Conservation (phyloP, 2,329 filamentous ascomycete species). For the Colletotrichum sp. region DNA sequence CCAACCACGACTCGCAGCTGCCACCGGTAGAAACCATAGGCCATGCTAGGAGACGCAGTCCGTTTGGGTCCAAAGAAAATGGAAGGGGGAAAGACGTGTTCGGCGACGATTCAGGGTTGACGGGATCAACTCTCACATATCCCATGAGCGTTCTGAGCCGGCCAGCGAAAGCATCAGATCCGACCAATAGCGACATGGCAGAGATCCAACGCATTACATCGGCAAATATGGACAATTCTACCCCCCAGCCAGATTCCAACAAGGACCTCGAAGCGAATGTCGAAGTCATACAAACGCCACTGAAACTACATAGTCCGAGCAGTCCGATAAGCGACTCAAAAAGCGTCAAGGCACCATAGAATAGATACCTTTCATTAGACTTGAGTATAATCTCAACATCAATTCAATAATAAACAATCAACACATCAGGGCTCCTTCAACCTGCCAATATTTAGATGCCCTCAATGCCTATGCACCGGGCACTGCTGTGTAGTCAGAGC, state of each 20-base stretch:
- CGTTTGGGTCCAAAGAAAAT: background rate
- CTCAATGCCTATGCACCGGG: fast-evolving
- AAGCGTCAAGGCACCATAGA: background rate
- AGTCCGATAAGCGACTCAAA: background rate
- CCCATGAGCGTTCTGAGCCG: background rate
- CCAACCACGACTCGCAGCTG: background rate
- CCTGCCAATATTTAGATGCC: too few species aligned
- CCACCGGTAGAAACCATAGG: background rate
- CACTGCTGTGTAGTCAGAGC: background rate
- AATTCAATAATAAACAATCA: background rate
- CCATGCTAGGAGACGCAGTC: background rate
- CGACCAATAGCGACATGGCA: background rate
- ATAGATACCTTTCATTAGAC: background rate
- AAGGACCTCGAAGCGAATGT: background rate
- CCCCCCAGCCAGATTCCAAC: background rate
- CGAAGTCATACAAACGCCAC: background rate
- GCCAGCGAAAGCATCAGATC: background rate
- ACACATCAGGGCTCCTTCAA: too few species aligned
- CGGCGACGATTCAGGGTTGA: background rate
- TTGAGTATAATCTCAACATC: background rate
- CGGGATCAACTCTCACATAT: background rate
- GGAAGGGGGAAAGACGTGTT: background rate
- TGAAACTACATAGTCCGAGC: background rate
- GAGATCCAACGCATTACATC: background rate
- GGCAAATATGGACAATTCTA: too few species aligned